These are phyloP conservation scores for Aspergillus kassunensis DNA, from an alignment of 495 filamentous ascomycete species.

Conservation along the genomic window DNA sequence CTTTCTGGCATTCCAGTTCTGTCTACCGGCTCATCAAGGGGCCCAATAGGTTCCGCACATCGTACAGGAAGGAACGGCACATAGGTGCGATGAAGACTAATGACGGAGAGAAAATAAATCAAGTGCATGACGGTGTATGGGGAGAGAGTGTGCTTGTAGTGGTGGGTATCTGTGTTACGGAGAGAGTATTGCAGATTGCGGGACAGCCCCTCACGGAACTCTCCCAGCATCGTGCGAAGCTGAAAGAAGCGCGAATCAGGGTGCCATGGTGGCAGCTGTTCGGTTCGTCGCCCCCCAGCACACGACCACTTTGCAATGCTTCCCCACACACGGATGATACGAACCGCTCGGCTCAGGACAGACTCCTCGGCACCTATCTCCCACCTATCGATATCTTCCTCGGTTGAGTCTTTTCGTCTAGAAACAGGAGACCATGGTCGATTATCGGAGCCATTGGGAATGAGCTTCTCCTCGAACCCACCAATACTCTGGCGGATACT, in stretches of 20 bases:
- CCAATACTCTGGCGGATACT: slow-evolving; percentile 45
- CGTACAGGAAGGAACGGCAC: slow-evolving; percentile 76
- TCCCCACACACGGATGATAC: slow-evolving; percentile 75
- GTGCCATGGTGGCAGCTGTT: slow-evolving; percentile 61
- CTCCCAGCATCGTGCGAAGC: slow-evolving; percentile 56
- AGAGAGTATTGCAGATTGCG: slow-evolving; percentile 65
- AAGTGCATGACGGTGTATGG: slow-evolving; percentile 76
- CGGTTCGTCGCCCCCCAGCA: slow-evolving; percentile 59
- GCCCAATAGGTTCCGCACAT: slow-evolving; percentile 64
- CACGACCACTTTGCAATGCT: slow-evolving; percentile 73
- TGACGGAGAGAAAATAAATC: slow-evolving; percentile 69
- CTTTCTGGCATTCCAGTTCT: slow-evolving; percentile 47
- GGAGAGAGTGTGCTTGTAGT: slow-evolving; percentile 65
- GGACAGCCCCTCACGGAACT: slow-evolving; percentile 65
- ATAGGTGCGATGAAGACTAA: slow-evolving; percentile 78
- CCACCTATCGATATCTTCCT: slow-evolving; percentile 60
- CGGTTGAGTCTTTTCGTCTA: slow-evolving; percentile 61
- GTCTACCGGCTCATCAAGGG: slow-evolving; percentile 64
- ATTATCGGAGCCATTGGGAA: slow-evolving; percentile 30
- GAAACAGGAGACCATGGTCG: slow-evolving; percentile 44
- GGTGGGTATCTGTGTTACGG: slow-evolving; percentile 76
- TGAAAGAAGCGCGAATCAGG: slow-evolving; percentile 57
- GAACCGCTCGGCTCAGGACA: slow-evolving; percentile 70
- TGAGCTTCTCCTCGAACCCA: slow-evolving; percentile 37
- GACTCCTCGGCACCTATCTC: slow-evolving; percentile 61